phyloP scores from a whole-genome alignment of 768 basidiomycete genomes.

The Lyophyllum atratum region DNA sequence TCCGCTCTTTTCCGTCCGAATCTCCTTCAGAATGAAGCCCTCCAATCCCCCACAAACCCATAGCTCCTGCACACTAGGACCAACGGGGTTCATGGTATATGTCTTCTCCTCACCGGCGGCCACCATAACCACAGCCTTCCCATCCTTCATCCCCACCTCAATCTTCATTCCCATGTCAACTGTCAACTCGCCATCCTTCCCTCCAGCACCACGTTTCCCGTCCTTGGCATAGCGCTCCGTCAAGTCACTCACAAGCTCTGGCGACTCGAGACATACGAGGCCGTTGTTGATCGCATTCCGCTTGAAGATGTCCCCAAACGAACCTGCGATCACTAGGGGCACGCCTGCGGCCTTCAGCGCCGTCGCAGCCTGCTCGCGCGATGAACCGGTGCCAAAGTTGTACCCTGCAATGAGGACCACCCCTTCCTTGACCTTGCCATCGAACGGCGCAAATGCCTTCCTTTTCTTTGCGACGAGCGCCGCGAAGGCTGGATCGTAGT shows the following conservation, averaged over 20 bases:
- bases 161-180: slow-evolving; percentile 71
- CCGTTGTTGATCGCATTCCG: slow-evolving; percentile 99
- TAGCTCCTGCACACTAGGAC: slow-evolving; percentile 93
- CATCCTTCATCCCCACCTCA: slow-evolving; percentile 68
- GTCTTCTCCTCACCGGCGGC: slow-evolving; percentile 46
- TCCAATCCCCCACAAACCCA: slow-evolving; percentile 96
- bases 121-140: slow-evolving; percentile 59
- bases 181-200: slow-evolving; percentile 80
- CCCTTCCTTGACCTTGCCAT: slow-evolving; percentile 48
- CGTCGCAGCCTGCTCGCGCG: slow-evolving; percentile 97
- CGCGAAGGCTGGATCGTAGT: slow-evolving; percentile 93
- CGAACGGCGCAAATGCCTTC: slow-evolving; percentile 20
- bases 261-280: slow-evolving; percentile 91
- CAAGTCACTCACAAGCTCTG: slow-evolving; percentile 84
- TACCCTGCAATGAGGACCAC: slow-evolving; percentile 89
- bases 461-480: slow-evolving; percentile 58
- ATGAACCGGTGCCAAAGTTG: slow-evolving; percentile 99
- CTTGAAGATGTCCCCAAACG: slow-evolving; percentile 99
- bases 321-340: slow-evolving; percentile 93
- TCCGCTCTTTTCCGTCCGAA: slow-evolving; percentile 36
- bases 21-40: slow-evolving; percentile 83
- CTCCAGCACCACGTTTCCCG: slow-evolving; percentile 77
- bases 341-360: slow-evolving; percentile 94
- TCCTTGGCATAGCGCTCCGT: slow-evolving; percentile 74
- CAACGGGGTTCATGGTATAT: slow-evolving; percentile 77